Base-by-base conservation (phyloP, 495 filamentous ascomycete species). In the Xylaria acuta region DNA sequence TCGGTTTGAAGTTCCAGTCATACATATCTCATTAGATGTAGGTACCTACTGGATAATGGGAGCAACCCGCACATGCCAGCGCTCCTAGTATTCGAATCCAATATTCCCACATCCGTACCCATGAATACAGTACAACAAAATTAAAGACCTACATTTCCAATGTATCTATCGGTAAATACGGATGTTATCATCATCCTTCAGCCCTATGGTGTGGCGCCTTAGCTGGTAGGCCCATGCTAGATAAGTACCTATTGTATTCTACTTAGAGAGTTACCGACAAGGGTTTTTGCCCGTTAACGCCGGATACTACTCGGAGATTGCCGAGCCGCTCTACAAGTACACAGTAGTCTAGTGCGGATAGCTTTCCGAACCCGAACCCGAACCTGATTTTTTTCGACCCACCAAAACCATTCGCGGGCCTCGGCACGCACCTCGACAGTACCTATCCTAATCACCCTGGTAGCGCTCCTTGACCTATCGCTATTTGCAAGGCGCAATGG, bases 261-360 rank as follows among this genome's bases (percentile, higher is more conserved):
- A n/a, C n/a, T n/a, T n/a, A n/a, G n/a, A n/a, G n/a, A n/a, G n/a
- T n/a, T 47, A 20, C 43, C 45, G 6, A 5, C 45, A 49, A 49
- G 49, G 49, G 49, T 22, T 53, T 51, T 27, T 53, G 49, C 40
- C 47, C 20, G 2, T 25, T 9, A 30, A 59, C 54, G 27, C n/a
- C n/a, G 36, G 36, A 14, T 12, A n/a, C 18, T 16, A 27, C 62
- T 32, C 62, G 62, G 62, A 65, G 62, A 65, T 65, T 65, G 40
- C 62, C 62, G 62, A 32, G 25, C 27, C 41, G 62, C 62, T 32
- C 27, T 49, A 49, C 8, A 38, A 38, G n/a, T n/a, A n/a, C n/a
- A n/a, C n/a, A n/a, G n/a, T 45, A 45, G 34, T 36, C 6, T 6
- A 36, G 16, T 18, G 41, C 5, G 41, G 41, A 45, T 12, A 45